Conservation (phyloP, 495 filamentous ascomycete species). For the Hyaloscypha variabilis region DNA sequence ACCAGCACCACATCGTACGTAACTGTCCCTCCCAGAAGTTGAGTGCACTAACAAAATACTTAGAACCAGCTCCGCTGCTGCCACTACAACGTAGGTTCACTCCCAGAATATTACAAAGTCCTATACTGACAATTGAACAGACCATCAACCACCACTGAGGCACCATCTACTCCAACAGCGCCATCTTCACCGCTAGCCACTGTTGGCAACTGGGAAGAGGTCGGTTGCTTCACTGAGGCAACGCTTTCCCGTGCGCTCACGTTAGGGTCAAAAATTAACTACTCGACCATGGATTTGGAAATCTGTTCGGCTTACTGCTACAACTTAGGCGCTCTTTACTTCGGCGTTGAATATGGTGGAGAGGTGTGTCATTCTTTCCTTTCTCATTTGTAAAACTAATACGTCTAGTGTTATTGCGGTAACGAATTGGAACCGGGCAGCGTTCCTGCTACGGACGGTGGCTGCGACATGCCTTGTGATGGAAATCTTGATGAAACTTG, state of each 20-base stretch:
- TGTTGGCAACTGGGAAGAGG: not conserved
- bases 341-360: slow-evolving; percentile 3
- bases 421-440: not conserved
- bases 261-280: not conserved
- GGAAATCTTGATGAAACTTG: slow-evolving; percentile 1
- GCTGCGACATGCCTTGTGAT: not conserved
- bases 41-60: not conserved
- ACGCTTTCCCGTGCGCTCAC: not conserved
- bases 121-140: not conserved
- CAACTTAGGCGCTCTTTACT: not conserved
- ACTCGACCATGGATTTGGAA: not conserved
- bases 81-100: not conserved
- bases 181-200: no score
- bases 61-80: not conserved
- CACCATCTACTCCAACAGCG: not conserved
- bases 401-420: slow-evolving; percentile 6
- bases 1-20: not conserved
- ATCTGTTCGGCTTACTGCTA: not conserved
- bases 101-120: not conserved
- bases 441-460: not conserved
- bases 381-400: not conserved
- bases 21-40: not conserved
- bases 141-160: not conserved
- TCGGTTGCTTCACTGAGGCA: not conserved
- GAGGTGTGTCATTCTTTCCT: not conserved